These are phyloP conservation scores for Pseudohyphozyma bogoriensis DNA, from an alignment of 768 basidiomycete genomes.

Conservation along the genomic window DNA sequence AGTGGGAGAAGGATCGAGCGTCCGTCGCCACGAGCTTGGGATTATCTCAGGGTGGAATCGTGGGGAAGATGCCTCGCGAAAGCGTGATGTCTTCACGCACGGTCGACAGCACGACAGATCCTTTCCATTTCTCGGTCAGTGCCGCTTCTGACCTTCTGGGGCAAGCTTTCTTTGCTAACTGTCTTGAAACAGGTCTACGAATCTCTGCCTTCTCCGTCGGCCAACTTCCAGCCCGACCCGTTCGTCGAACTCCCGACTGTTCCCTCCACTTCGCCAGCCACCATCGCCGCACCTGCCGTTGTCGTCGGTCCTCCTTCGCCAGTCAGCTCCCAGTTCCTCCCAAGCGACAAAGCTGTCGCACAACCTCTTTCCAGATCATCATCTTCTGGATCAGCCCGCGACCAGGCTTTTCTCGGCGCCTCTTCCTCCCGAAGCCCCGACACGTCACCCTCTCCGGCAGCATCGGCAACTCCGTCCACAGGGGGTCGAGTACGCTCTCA, in stretches of 20 bases:
- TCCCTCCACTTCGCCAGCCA: neutral
- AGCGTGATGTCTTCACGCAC: slow-evolving; percentile 1
- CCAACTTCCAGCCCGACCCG: neutral
- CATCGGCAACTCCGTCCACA: neutral
- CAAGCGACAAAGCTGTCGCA: slow-evolving; percentile 5
- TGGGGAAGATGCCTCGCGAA: neutral
- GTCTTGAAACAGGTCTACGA: slow-evolving; percentile 11
- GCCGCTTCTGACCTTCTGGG: no score
- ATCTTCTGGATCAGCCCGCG: neutral
- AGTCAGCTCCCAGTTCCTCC: neutral
- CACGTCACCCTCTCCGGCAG: neutral
- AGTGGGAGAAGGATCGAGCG: neutral
- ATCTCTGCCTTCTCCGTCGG: neutral
- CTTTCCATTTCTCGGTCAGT: slow-evolving; percentile 20
- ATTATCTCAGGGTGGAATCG: no score
- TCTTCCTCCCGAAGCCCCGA: neutral
- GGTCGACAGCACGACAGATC: neutral
- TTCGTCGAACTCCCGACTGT: neutral
- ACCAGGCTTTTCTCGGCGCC: neutral
- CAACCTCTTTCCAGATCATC: neutral
- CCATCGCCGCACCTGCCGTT: neutral
- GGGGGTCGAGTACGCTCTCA: slow-evolving; percentile 7
- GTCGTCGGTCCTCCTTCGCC: slow-evolving; percentile 12
- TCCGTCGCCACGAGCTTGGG: neutral
- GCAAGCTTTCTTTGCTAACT: no score